phyloP scores from a whole-genome alignment of 2,329 filamentous ascomycete genomes.

The Microsporum ferrugineum region DNA sequence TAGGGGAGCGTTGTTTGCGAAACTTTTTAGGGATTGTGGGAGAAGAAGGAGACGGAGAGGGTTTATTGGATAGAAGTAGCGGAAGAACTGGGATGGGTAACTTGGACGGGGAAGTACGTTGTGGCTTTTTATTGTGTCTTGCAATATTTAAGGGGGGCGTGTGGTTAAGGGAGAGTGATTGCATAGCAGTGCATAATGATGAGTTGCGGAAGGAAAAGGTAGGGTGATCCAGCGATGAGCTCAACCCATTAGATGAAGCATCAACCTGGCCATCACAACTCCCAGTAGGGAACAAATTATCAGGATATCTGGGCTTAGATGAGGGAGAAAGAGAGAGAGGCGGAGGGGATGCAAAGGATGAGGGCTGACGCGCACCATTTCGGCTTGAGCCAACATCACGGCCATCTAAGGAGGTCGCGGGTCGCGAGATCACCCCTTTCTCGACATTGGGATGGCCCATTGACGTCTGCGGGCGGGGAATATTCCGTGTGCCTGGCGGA shows the following conservation, averaged over 20 bases:
- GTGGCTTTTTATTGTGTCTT: not conserved
- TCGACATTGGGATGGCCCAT: not conserved
- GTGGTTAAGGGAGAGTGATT: conserved; percentile 18
- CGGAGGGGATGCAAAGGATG: conserved; percentile 22
- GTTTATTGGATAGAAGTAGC: conserved; percentile 29
- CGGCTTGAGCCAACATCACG: conserved; percentile 35
- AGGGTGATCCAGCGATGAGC: conserved; percentile 12
- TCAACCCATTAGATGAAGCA: conserved; percentile 20
- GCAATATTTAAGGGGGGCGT: not conserved
- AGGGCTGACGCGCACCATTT: conserved; percentile 40
- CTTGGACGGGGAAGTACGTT: conserved; percentile 11
- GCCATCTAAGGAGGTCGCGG: conserved; percentile 34
- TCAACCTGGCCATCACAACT: conserved; percentile 20
- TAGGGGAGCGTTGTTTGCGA: conserved; percentile 17
- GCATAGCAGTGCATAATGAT: conserved; percentile 30
- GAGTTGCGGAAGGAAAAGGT: not conserved
- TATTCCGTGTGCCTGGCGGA: conserved; percentile 25
- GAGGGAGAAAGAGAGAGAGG: conserved; percentile 12
- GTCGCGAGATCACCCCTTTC: conserved; percentile 26
- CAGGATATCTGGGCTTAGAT: conserved; percentile 13
- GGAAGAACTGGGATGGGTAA: conserved; percentile 22
- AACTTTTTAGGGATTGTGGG: conserved; percentile 21
- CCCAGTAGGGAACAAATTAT: conserved; percentile 11
- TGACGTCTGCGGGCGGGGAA: conserved; percentile 43
- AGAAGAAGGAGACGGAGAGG: conserved; percentile 21